Evolutionary conservation across 2,329 filamentous ascomycete species (phyloP).

Genomic region (Alternaria incomplexa): DNA sequence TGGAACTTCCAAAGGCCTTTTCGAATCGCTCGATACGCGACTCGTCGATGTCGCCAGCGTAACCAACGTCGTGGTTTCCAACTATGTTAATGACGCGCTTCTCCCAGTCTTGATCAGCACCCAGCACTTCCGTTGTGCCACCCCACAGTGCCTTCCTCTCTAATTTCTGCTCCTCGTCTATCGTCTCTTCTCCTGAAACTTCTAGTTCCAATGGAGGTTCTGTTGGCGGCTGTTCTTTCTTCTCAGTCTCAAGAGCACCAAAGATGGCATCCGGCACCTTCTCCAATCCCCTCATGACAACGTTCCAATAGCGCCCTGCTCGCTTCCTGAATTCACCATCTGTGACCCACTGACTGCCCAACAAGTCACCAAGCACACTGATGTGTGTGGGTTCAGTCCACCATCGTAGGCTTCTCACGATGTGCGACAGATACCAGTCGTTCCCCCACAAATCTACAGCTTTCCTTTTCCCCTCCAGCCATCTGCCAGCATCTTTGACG

Average conservation of each 20-base stretch:
- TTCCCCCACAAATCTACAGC: slow-evolving; percentile 88
- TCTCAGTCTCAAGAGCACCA: slow-evolving; percentile 13
- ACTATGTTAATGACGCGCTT: slow-evolving; percentile 83
- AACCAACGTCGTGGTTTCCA: slow-evolving; percentile 96
- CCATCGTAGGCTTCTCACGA: slow-evolving; percentile 84
- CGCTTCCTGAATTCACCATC: slow-evolving; percentile 82
- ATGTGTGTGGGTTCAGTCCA: slow-evolving; percentile 86
- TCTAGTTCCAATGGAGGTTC: slow-evolving; percentile 7
- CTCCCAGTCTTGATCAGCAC: slow-evolving; percentile 67
- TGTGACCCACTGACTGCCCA: slow-evolving; percentile 94
- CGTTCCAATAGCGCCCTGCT: slow-evolving; percentile 77
- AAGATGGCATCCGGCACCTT: slow-evolving; percentile 59
- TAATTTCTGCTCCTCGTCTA: slow-evolving; percentile 14
- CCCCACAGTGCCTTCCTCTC: slow-evolving; percentile 27
- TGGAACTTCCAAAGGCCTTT: slow-evolving; percentile 80
- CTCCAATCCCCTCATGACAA: slow-evolving; percentile 73
- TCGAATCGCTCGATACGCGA: slow-evolving; percentile 82
- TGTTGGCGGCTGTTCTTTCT: not conserved
- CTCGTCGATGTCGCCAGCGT: slow-evolving; percentile 87
- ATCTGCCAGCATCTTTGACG: slow-evolving; percentile 68
- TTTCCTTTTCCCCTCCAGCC: slow-evolving; percentile 74
- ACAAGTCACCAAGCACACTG: slow-evolving; percentile 84
- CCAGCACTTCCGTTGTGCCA: slow-evolving; percentile 48
- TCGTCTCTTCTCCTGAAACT: slow-evolving; percentile 25
- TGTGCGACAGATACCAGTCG: slow-evolving; percentile 92